Conservation (phyloP, 306 rosid genomes). For the Sphenostylis stenocarpa region DNA sequence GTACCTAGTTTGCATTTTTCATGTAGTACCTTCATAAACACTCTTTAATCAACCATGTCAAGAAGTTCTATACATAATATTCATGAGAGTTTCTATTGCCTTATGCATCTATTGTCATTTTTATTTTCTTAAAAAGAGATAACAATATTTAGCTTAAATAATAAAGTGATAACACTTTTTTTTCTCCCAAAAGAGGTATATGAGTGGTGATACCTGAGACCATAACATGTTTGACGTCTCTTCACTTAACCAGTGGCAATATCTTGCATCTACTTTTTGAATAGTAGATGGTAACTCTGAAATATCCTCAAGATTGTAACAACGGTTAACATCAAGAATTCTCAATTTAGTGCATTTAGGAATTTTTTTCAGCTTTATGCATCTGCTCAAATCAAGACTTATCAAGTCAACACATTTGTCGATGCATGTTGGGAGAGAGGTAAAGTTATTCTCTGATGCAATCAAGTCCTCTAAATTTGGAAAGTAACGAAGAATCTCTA, state of each 20-base stretch:
- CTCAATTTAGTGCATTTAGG: not conserved
- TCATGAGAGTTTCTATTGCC: too few relatives aligned
- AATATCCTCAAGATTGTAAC: not conserved
- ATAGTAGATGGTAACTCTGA: not conserved
- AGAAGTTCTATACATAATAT: too few relatives aligned
- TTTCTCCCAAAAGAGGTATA: too few relatives aligned
- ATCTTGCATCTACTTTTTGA: not conserved
- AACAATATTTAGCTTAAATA: too few relatives aligned
- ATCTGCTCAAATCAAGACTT: not conserved
- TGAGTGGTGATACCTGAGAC: slow-evolving; percentile 20
- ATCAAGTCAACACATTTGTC: not conserved
- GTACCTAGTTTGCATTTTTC: too few relatives aligned
- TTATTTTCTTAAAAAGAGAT: too few relatives aligned
- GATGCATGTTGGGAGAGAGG: slow-evolving; percentile 5
- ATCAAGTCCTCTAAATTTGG: not conserved
- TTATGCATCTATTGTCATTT: too few relatives aligned
- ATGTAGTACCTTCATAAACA: too few relatives aligned
- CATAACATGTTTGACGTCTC: slow-evolving; percentile 11
- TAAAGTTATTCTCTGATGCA: not conserved
- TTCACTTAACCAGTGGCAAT: not conserved
- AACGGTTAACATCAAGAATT: not conserved
- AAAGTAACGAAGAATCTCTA: not conserved
- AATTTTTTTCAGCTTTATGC: not conserved
- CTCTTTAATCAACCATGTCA: too few relatives aligned
- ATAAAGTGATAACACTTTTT: too few relatives aligned